Evolutionary conservation across 768 basidiomycete species (phyloP), one percentile per base, ranked within the genome.

Genomic region (Hemileccinum rubropunctum): DNA sequence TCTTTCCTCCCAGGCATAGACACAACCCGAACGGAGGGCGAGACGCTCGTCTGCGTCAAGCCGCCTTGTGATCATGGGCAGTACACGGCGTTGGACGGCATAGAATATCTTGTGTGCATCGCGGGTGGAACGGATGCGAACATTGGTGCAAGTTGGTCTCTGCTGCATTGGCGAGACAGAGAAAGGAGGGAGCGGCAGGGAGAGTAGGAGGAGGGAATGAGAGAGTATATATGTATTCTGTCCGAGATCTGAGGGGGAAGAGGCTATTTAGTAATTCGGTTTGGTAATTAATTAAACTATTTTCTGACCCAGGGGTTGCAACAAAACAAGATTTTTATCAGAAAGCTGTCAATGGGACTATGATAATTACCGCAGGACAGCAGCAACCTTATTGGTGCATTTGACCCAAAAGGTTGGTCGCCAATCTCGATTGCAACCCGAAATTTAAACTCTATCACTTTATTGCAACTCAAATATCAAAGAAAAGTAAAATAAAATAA

Each of bases 91-190:
- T 48, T 82, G 79, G 47, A 90, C 76, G 21, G 82, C 88, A 58
- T 77, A 82, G 69, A 91, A 91, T 60, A 91, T 84, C 65, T 82
- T 86, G 67, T 90, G 89, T 3, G 88, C 88, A 65, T 91, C 89
- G 46, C 77, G 76, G 26, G 81, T 82, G 33, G 85, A 86, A 56
- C 88, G 84, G 58, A 91, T 88, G 62, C 88, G 86, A 48, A 83
- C 71, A 58, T 84, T 81, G 44, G 70, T 77, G 64, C 83, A 85
- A 33, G 88, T 91, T 38, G 88, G 88, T 41, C 58, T 51, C 52
- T 77, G 78, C 62, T 91, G 88, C 78, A 82, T 84, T 65, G 58
- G 54, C 53, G 58, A 52, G 21, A 9, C 10, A 10, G 7, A 2
- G 43, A 48, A 47, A 54, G 55, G 62, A 36, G 58, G 41, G 41